Base-by-base conservation (phyloP, 75 land plant species). In the Isoetes taiwanensis region DNA sequence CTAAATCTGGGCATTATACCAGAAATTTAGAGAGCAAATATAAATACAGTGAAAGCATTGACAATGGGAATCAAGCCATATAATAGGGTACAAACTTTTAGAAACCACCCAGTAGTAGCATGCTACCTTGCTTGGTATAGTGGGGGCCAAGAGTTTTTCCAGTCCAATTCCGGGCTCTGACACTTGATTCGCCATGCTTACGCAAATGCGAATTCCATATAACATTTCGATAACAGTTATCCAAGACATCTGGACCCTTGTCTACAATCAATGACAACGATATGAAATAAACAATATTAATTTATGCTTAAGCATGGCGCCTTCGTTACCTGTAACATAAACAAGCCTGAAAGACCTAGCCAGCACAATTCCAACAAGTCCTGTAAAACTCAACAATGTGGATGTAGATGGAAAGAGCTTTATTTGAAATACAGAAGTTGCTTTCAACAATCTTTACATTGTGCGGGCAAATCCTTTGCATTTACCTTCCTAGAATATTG, bases 121-220 rank as follows among this genome's bases (percentile, higher is more conserved):
- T n/a, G n/a, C n/a, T n/a, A n/a, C n/a, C n/a, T n/a, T n/a, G n/a
- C n/a, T n/a, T n/a, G n/a, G n/a, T n/a, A n/a, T n/a, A n/a, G n/a
- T n/a, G 97, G 95, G 41, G 95, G 97, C 94, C 97, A 91, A 19
- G 75, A 24, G 8, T 63, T 43, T 16, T 63, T 56, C 97, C 94
- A 91, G 59, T 91, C 75, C 41, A 91, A 80, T 43, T 91, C 82
- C 95, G 76, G 30, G 83, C 78, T 59, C 52, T n/a, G 60, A 78
- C 63, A 28, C 70, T 35, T 17, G 57, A 61, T 23, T 65, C 62
- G 50, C 41, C 17, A 32, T 56, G 30, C 26, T 57, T 60, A 32
- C 68, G 70, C 28, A 64, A 23, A 27, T 37, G 61, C 34, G 64
- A 64, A 54, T 91, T 91, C 4, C 80, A 69, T 11, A 68, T 19